Percentiles rank a stretch among this genome's conserved stretches.
phyloP scores from a whole-genome alignment of 768 basidiomycete genomes.

The Trametes meyenii region DNA sequence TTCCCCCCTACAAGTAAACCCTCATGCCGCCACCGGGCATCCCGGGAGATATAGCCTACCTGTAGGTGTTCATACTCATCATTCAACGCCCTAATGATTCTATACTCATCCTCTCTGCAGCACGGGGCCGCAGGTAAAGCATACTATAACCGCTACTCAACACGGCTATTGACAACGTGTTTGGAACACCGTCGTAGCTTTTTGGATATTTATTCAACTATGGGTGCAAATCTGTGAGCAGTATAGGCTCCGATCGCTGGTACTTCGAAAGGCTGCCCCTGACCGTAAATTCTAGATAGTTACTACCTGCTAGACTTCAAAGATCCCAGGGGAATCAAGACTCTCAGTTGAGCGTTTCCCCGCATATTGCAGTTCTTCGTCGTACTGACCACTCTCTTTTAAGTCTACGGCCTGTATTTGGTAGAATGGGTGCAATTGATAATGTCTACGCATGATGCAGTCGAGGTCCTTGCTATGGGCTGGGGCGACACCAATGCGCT shows the following conservation, averaged over 20 bases:
- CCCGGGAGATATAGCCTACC: no score
- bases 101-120: no score
- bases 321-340: neutral
- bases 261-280: no score
- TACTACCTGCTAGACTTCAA: neutral
- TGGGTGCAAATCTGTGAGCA: slow-evolving; percentile 6
- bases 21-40: no score
- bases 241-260: no score
- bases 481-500: slow-evolving; percentile 2
- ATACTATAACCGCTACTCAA: no score
- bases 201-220: slow-evolving; percentile 10
- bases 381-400: neutral
- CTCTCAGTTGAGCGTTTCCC: neutral
- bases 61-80: no score
- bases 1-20: no score
- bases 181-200: neutral
- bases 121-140: no score
- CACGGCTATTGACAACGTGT: no score
- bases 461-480: slow-evolving; percentile 1
- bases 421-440: neutral
- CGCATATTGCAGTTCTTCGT: no score
- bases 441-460: slow-evolving; percentile 1
- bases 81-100: no score
- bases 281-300: neutral
- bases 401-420: neutral